phyloP scores from a whole-genome alignment of 805 yeast species.

The Candida ficus region DNA sequence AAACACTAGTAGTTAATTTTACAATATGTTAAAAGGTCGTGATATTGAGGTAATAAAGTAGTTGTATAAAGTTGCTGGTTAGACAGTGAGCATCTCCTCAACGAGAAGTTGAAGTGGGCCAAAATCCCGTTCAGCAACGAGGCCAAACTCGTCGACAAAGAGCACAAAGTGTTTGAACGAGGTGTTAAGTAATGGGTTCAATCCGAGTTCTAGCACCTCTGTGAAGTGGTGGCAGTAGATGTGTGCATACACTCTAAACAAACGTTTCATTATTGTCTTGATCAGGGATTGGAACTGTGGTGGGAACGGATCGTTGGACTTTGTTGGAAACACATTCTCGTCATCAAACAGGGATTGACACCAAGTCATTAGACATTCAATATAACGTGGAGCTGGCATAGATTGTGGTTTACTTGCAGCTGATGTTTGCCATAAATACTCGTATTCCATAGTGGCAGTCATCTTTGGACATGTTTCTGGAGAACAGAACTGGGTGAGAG shows the following conservation, averaged over 20 bases:
- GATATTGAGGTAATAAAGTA: too few relatives aligned
- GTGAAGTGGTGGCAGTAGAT: slow-evolving; percentile 97
- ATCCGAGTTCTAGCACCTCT: slow-evolving; percentile 85
- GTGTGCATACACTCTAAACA: slow-evolving; percentile 94
- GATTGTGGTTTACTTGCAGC: slow-evolving; percentile 68
- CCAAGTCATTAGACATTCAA: slow-evolving; percentile 92
- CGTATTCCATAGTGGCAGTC: slow-evolving; percentile 97
- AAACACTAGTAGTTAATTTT: too few relatives aligned
- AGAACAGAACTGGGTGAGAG: slow-evolving; percentile 94
- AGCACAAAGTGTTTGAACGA: slow-evolving; percentile 90
- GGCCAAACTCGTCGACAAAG: slow-evolving; percentile 77
- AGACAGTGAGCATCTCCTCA: slow-evolving; percentile 28
- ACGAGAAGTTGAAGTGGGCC: slow-evolving; percentile 91
- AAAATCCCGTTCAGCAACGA: slow-evolving; percentile 74
- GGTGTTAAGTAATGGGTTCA: slow-evolving; percentile 90
- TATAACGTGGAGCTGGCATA: slow-evolving; percentile 91
- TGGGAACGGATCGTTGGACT: slow-evolving; percentile 89
- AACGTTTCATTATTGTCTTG: slow-evolving; percentile 82
- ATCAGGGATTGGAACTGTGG: slow-evolving; percentile 73
- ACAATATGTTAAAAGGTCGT: too few relatives aligned
- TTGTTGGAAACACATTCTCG: slow-evolving; percentile 84
- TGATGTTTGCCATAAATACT: slow-evolving; percentile 93
- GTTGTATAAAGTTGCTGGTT: background rate
- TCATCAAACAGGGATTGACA: slow-evolving; percentile 89
- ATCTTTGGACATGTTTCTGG: slow-evolving; percentile 92